Evolutionary conservation across 202 grass and related monocot species (phyloP).

Genomic region (Zizania palustris): DNA sequence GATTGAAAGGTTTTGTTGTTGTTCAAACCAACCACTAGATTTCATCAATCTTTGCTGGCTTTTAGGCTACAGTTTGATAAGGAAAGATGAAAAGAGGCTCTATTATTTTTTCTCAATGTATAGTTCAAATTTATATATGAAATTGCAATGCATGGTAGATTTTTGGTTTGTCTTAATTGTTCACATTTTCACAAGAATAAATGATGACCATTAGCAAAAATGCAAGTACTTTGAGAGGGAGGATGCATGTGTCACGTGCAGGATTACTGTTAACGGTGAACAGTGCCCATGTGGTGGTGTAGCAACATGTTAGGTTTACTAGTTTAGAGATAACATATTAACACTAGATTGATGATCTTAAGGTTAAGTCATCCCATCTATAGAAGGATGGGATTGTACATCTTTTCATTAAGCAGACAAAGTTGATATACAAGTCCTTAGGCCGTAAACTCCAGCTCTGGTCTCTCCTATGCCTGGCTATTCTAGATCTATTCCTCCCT

Average conservation of each 20-base stretch:
- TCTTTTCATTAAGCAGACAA: neutral
- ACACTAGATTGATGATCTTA: neutral
- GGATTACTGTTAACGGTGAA: neutral
- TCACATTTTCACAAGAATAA: no score
- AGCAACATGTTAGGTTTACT: neutral
- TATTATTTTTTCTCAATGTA: no score
- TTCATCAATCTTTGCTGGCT: no score
- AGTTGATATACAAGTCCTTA: neutral
- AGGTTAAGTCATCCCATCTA: neutral
- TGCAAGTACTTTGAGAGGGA: no score
- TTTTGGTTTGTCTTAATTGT: no score
- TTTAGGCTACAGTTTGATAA: no score
- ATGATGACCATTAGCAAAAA: no score
- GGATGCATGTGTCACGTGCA: neutral
- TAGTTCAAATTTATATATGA: no score
- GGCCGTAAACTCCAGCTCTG: neutral
- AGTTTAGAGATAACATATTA: neutral
- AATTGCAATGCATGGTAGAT: no score
- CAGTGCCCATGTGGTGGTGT: neutral
- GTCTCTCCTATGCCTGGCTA: neutral
- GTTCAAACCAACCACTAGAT: no score
- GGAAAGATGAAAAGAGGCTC: no score
- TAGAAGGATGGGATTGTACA: neutral
- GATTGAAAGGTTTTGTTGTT: no score
- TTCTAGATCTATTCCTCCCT: conserved; percentile 3